Percentiles rank a stretch among this genome's conserved stretches.
phyloP scores from a whole-genome alignment of 176 grass and related monocot genomes.

The Avena atlantica region DNA sequence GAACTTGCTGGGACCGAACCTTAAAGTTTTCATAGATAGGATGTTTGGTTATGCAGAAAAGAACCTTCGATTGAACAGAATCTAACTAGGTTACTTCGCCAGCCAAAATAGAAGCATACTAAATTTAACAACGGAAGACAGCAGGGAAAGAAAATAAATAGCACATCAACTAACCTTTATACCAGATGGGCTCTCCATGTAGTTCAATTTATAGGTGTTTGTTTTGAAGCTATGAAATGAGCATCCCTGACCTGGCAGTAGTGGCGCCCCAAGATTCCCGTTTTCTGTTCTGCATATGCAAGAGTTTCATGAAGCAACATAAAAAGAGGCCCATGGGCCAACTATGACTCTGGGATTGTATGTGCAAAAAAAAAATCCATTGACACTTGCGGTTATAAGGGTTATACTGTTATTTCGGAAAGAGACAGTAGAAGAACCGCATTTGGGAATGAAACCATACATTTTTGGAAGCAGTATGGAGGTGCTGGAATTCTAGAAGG shows the following conservation, averaged over 20 bases:
- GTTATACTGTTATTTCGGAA: neutral
- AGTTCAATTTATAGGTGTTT: conserved; percentile 90
- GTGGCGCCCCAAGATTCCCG: conserved; percentile 78
- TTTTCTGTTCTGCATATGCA: conserved; percentile 65
- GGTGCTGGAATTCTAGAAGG: neutral
- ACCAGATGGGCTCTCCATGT: conserved; percentile 93
- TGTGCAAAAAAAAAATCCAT: neutral
- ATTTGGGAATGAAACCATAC: neutral
- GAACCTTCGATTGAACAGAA: neutral
- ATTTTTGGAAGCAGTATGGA: neutral
- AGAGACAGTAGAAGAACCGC: neutral
- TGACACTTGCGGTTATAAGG: neutral
- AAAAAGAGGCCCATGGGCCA: neutral
- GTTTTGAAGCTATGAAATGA: conserved; percentile 92
- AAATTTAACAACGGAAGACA: conserved; percentile 6
- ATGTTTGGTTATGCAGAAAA: neutral
- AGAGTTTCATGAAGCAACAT: conserved; percentile 1
- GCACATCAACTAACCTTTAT: conserved; percentile 68
- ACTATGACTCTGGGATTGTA: conserved; percentile 1
- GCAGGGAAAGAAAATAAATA: conserved; percentile 7
- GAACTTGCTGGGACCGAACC: neutral
- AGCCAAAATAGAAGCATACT: conserved; percentile 9
- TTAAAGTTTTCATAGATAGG: neutral
- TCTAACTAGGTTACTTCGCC: conserved; percentile 11
- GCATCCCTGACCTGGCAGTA: conserved; percentile 82